Percentiles rank a stretch among this genome's conserved stretches.
phyloP scores from a whole-genome alignment of 2,329 filamentous ascomycete species.

The Colletotrichum noveboracense region DNA sequence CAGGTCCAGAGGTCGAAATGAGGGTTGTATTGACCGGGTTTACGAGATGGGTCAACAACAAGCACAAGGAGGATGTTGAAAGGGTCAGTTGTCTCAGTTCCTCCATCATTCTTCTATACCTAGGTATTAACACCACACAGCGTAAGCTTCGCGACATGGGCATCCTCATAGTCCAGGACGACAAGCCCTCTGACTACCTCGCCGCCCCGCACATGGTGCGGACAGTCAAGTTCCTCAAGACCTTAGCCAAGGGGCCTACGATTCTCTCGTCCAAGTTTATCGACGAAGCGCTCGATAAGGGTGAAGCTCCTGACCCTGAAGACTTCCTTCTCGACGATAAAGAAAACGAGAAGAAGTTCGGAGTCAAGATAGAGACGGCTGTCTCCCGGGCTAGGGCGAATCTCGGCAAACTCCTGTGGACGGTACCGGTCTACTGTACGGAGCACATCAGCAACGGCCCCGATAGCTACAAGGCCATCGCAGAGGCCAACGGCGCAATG shows the following conservation, averaged over 20 bases:
- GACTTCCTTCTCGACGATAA: constrained; percentile 74
- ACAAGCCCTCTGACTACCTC: constrained; percentile 79
- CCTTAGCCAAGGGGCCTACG: constrained; percentile 79
- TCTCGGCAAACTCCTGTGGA: constrained; percentile 75
- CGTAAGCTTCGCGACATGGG: constrained; percentile 83
- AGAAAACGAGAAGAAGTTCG: constrained; percentile 74
- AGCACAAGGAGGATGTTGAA: constrained; percentile 78
- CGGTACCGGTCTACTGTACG: constrained; percentile 84
- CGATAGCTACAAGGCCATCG: constrained; percentile 85
- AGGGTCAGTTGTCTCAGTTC: constrained; percentile 61
- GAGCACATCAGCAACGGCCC: constrained; percentile 79
- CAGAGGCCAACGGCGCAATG: constrained; percentile 85
- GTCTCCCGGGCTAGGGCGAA: constrained; percentile 76
- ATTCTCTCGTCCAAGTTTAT: constrained; percentile 82
- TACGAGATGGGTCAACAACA: constrained; percentile 77
- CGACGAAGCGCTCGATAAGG: constrained; percentile 74
- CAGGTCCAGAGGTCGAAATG: constrained; percentile 70
- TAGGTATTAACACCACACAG: constrained; percentile 48
- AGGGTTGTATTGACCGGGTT: constrained; percentile 85
- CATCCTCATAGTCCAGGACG: constrained; percentile 79
- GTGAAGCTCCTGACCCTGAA: constrained; percentile 66
- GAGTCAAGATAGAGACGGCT: constrained; percentile 72
- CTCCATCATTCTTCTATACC: constrained; percentile 8
- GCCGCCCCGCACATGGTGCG: constrained; percentile 87
- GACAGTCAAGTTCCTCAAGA: constrained; percentile 92